phyloP scores from a whole-genome alignment of 2,329 filamentous ascomycete species.

The Annulohypoxylon truncatum region DNA sequence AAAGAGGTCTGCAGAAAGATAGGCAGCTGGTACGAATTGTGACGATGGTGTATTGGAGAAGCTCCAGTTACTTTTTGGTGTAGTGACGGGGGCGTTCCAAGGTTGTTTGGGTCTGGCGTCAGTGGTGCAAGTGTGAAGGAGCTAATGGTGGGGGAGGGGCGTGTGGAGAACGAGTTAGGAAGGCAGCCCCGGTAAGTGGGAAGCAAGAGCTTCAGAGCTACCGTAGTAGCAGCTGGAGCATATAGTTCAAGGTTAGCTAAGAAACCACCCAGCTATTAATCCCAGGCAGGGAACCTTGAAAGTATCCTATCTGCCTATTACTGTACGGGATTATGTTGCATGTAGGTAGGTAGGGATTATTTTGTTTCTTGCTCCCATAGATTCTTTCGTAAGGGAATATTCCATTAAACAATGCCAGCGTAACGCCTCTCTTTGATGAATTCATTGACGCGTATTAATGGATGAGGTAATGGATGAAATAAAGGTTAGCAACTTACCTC shows the following conservation, averaged over 20 bases:
- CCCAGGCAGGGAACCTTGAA: slow-evolving; percentile 15
- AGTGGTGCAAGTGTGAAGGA: slow-evolving; percentile 37
- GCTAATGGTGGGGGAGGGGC: slow-evolving; percentile 49
- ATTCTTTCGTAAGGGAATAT: neutral
- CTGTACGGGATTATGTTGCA: neutral
- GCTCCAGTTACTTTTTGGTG: slow-evolving; percentile 41
- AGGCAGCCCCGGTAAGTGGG: slow-evolving; percentile 34
- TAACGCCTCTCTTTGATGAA: neutral
- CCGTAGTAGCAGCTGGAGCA: slow-evolving; percentile 14
- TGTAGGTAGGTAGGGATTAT: neutral
- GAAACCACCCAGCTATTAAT: slow-evolving; percentile 19
- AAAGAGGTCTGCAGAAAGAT: slow-evolving; percentile 10
- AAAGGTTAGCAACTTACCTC: slow-evolving; percentile 9
- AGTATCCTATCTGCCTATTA: neutral
- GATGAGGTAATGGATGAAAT: neutral
- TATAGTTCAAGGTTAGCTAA: slow-evolving; percentile 11
- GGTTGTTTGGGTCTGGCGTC: slow-evolving; percentile 37
- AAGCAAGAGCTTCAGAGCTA: slow-evolving; percentile 34
- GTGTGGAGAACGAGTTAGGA: slow-evolving; percentile 36
- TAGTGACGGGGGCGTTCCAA: slow-evolving; percentile 28
- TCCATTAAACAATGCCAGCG: slow-evolving; percentile 6
- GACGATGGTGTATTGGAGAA: slow-evolving; percentile 40
- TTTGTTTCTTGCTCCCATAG: slow-evolving; percentile 1
- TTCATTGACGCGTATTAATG: neutral
- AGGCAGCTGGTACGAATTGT: slow-evolving; percentile 28